Evolutionary conservation across 805 yeast species (phyloP), one percentile per base, ranked within the genome.

Genomic region (Yarrowia sp.): DNA sequence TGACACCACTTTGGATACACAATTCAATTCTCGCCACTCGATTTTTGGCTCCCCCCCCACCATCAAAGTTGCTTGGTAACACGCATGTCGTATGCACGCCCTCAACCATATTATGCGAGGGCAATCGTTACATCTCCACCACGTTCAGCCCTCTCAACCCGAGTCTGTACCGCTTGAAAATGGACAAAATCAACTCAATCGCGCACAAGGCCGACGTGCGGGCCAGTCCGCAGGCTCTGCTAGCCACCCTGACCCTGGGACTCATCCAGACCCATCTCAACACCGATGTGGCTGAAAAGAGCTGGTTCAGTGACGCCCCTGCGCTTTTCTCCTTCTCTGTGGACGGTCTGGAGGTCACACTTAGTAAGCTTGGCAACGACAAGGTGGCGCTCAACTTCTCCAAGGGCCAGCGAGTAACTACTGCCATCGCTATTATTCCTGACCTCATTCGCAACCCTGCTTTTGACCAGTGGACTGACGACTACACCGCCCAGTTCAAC

Each of bases 71-170:
- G 55, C 55, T 68, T 8, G 76, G 75, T 7, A 68, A 41, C 16
- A 73, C 71, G 8, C 48, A 26, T 16, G 75, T 72, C 26, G 66
- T 38, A 22, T 74, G 74, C 12, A 71, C 74, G 76, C 76, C 74
- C 58, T 73, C 73, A 73, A 75, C 71, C 26, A 59, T 26, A 38
- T 35, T 49, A 52, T 52, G 42, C 42, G 42, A 52, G 56, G 56
- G 56, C 42, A 52, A 52, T 52, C 56, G 26, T n/a, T 7, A 35
- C 56, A 26, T 26, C 32, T 26, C 32, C 32, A 26, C 32, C 32
- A 26, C 32, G 0, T 26, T 26, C 3, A 26, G 32, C 7, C 32
- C 2, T 26, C 32, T 26, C 32, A 5, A 0, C 32, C 0, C 4
- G 32, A 26, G 32, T 26, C 32, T 5, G 7, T 5, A 26, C 32